These are phyloP conservation scores for Teunomyces atbi DNA, from an alignment of 805 yeast species.

Conservation along the genomic window DNA sequence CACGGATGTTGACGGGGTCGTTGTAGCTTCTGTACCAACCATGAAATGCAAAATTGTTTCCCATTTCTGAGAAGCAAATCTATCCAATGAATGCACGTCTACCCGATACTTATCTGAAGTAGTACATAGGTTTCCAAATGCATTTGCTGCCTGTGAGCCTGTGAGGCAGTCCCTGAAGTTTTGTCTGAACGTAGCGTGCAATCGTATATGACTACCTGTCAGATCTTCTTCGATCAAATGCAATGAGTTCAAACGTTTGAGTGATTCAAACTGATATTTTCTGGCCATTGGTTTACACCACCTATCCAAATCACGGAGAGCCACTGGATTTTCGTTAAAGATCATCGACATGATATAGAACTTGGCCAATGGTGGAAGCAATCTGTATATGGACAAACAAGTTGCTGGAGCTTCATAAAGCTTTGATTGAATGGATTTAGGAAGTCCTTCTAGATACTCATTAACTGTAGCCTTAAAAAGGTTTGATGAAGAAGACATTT, in stretches of 20 bases:
- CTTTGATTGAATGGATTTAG: slow-evolving; percentile 79
- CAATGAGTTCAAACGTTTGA: slow-evolving; percentile 70
- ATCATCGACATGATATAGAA: slow-evolving; percentile 84
- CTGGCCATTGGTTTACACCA: slow-evolving; percentile 70
- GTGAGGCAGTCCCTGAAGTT: slow-evolving; percentile 82
- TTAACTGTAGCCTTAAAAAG: slow-evolving; percentile 71
- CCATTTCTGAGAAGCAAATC: slow-evolving; percentile 86
- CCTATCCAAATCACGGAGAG: slow-evolving; percentile 62
- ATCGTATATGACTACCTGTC: slow-evolving; percentile 44
- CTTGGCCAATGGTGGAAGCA: slow-evolving; percentile 86
- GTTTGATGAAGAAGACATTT: slow-evolving; percentile 18
- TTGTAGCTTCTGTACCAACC: slow-evolving; percentile 85
- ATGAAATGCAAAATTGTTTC: slow-evolving; percentile 92
- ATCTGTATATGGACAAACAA: slow-evolving; percentile 86
- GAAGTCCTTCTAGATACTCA: slow-evolving; percentile 86
- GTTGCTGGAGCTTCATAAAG: slow-evolving; percentile 86
- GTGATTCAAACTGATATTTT: slow-evolving; percentile 67
- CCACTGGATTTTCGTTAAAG: slow-evolving; percentile 72
- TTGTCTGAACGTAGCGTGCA: slow-evolving; percentile 71
- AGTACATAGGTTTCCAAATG: slow-evolving; percentile 74
- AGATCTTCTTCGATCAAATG: slow-evolving; percentile 69
- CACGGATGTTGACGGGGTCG: slow-evolving; percentile 78
- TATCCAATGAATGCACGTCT: slow-evolving; percentile 65
- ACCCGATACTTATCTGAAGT: slow-evolving; percentile 55
- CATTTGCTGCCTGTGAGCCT: slow-evolving; percentile 63